Evolutionary conservation across 2,329 filamentous ascomycete genomes (phyloP), one percentile per base, ranked within the genome.

Genomic region (Verticillium nubilum): DNA sequence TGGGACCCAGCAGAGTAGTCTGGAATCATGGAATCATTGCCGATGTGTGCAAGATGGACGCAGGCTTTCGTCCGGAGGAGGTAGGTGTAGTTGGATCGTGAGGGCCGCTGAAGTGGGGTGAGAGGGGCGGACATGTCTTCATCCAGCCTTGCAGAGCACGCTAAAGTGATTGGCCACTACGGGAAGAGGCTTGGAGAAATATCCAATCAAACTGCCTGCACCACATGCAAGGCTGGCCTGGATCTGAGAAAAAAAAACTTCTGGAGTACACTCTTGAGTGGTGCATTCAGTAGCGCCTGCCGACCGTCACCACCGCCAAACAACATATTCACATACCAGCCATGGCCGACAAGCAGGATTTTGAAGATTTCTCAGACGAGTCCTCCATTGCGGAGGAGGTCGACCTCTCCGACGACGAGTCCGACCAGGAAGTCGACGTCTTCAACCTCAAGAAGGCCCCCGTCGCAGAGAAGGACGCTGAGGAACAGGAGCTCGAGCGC

Each of bases 401-500:
- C 19, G 25, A 56, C 2, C 58, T 59, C 9, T 63, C 61, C 1
- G 61, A 62, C 1, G 61, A 63, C 13, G 62, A 62, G 5, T 70
- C 69, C 31, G 69, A 70, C 15, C 60, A 69, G 28, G 67, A 69
- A 55, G 66, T 68, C 23, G 64, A 65, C 52, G 61, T 61, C 31
- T 58, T 66, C 63, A 59, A 63, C 65, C 59, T 66, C 60, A 60
- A 60, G 52, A 66, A 63, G 29, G 65, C 60, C 60, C 57, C 58
- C 56, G 65, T 74, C 58, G 73, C 71, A 58, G 87, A 90, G 56
- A 95, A 94, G 71, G 92, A 96, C 70, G 87, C 86, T 15, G 87
- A 90, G 57, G 93, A 97, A 72, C 86, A 89, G 69, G 91, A 94
- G 71, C 85, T 97, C 29, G 94, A 97, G 77, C 86, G 87, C 64